Conservation (phyloP, 495 filamentous ascomycete genomes). For the Lichina pygmaea region DNA sequence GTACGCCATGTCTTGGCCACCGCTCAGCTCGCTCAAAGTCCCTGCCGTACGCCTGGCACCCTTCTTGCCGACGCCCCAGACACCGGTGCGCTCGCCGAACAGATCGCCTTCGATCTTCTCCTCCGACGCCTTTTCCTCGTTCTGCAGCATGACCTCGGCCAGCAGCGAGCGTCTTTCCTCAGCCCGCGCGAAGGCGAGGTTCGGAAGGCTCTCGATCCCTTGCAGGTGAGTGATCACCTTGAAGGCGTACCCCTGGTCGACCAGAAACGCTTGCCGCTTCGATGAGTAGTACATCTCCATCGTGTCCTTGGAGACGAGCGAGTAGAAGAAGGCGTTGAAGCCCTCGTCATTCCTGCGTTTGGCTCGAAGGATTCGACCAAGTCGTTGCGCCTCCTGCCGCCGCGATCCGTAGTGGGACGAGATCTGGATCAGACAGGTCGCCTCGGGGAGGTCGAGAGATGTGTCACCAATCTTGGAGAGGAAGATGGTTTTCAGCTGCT, state of each 20-base stretch:
- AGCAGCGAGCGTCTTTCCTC: conserved; percentile 71
- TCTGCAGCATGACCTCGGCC: conserved; percentile 76
- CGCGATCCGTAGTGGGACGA: conserved; percentile 96
- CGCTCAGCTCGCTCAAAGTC: conserved; percentile 57
- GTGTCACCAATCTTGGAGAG: conserved; percentile 96
- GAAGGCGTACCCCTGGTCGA: conserved; percentile 97
- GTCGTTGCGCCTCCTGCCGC: conserved; percentile 83
- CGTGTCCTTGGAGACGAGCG: conserved; percentile 86
- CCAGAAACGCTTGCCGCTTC: conserved; percentile 90
- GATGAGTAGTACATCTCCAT: conserved; percentile 96
- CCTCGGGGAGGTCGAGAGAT: conserved; percentile 85
- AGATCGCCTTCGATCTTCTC: conserved; percentile 64
- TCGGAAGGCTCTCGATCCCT: conserved; percentile 62
- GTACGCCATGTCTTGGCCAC: conserved; percentile 91
- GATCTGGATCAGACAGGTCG: conserved; percentile 93
- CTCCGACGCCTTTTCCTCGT: conserved; percentile 49
- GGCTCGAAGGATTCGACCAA: conserved; percentile 83
- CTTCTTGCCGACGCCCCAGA: conserved; percentile 15
- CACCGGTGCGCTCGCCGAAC: conserved; percentile 33
- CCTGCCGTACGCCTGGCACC: conserved; percentile 53
- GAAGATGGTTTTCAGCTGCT: conserved; percentile 83
- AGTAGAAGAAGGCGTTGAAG: conserved; percentile 99
- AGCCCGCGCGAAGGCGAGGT: conserved; percentile 54
- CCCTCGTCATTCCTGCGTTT: conserved; percentile 95
- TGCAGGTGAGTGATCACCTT: conserved; percentile 95